phyloP scores from a whole-genome alignment of 495 filamentous ascomycete species.

The Corynascus novoguineensis region DNA sequence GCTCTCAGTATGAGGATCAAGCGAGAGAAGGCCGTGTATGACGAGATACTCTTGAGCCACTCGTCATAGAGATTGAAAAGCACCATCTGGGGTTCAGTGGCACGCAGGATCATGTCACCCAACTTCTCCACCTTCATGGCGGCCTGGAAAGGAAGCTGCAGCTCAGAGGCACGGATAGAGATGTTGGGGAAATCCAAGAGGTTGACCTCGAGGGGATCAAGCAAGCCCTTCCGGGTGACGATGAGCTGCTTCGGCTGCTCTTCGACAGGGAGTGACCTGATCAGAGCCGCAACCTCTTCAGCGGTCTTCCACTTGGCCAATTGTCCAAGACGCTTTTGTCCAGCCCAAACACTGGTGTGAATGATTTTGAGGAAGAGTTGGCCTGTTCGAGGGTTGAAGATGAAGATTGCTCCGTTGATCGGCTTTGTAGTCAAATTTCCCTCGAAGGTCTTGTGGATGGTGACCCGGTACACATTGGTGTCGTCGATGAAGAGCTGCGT shows the following conservation, averaged over 20 bases:
- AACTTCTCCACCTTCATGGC: conserved; percentile 99
- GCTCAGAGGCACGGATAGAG: conserved; percentile 94
- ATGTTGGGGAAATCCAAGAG: conserved; percentile 99
- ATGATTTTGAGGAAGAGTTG: conserved; percentile 99
- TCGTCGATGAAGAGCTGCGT: conserved; percentile 99
- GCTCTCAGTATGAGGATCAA: conserved; percentile 92
- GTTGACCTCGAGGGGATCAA: conserved; percentile 97
- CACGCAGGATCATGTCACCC: conserved; percentile 97
- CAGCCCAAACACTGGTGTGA: conserved; percentile 98
- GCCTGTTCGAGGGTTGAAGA: conserved; percentile 97
- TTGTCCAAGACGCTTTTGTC: conserved; percentile 98
- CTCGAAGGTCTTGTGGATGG: conserved; percentile 99
- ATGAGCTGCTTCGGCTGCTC: conserved; percentile 99
- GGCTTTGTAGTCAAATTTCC: conserved; percentile 99
- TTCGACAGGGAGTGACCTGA: conserved; percentile 93
- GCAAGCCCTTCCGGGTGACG: conserved; percentile 92
- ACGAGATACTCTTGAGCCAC: conserved; percentile 97
- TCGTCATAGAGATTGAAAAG: conserved; percentile 99
- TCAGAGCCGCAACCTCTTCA: conserved; percentile 97
- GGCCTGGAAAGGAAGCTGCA: conserved; percentile 98
- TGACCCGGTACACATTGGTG: conserved; percentile 98
- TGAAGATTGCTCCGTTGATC: conserved; percentile 99
- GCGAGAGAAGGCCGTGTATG: conserved; percentile 97
- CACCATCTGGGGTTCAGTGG: conserved; percentile 98
- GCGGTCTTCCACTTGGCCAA: conserved; percentile 99